A percentile compares a stretch with the other conserved stretches of the same genome.
Conservation (phyloP, 2,329 filamentous ascomycete genomes). For the Apiospora koreana region DNA sequence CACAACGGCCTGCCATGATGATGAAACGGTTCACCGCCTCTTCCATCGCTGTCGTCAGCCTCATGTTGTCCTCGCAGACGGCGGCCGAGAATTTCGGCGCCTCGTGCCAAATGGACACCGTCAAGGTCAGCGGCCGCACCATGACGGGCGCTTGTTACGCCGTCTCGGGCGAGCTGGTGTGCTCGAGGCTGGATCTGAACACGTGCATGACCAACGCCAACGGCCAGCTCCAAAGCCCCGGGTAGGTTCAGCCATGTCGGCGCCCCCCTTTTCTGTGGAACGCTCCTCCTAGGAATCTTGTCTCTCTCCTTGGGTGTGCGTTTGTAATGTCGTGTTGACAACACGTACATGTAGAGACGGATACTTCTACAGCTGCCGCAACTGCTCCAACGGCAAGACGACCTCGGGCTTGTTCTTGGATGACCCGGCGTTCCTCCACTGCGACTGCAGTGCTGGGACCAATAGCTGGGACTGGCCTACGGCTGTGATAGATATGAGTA, state of each 20-base stretch:
- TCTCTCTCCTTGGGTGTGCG: not conserved
- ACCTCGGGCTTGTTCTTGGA: not conserved
- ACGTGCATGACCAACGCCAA: not conserved
- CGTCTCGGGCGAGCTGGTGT: not conserved
- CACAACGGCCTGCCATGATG: not conserved
- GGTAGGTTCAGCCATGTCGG: not conserved
- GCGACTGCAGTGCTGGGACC: not conserved
- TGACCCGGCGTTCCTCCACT: not conserved
- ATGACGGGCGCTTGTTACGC: not conserved
- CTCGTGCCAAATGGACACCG: not conserved
- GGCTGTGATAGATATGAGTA: not conserved
- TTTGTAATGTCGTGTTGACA: not conserved
- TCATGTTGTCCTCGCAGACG: not conserved
- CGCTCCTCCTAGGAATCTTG: not conserved
- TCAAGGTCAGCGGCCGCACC: not conserved
- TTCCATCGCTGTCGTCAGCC: not conserved
- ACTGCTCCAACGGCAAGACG: not conserved
- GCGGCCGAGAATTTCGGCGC: not conserved
- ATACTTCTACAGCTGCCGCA: conserved; percentile 2
- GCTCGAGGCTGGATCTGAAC: not conserved
- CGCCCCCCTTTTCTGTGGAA: not conserved
- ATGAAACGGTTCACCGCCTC: not conserved
- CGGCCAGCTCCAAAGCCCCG: not conserved
- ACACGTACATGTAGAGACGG: not conserved
- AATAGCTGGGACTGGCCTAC: not conserved